Base-by-base conservation (phyloP, 768 basidiomycete species). In the Cystobasidium ongulense region DNA sequence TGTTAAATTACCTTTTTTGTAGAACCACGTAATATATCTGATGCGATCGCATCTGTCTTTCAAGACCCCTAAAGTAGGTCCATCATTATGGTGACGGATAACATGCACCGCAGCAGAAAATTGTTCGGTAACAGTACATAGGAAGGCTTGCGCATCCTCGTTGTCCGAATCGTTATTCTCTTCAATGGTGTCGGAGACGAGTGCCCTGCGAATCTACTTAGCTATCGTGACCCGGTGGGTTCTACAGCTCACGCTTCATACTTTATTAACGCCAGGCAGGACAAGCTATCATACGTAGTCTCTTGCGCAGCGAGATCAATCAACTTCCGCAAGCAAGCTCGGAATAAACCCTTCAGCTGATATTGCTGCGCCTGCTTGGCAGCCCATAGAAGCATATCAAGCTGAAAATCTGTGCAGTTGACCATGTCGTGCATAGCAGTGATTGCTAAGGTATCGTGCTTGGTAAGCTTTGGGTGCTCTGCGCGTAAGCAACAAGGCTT, bases 1-100 rank as follows among this genome's bases (percentile, higher is more conserved):
- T n/a, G n/a, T n/a, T n/a, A n/a, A n/a, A n/a, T n/a, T 25, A 64
- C 63, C 35, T 64, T 39, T 64, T 25, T 39, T 64, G 63, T 64
- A 64, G 63, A 64, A 18, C 63, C 63, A 64, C 7, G 35, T 25
- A 18, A n/a, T 50, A 31, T 43, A 31, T 39, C 63, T 17, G 31
- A 15, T 23, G 25, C n/a, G 13, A 23, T 39, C 17, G 29, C 11
- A n/a, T 35, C 1, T 50, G 15, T n/a, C 15, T 10, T 29, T 39
- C 25, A 35, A 39, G n/a, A 17, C 13, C 7, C 21, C 63, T 17
- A 23, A n/a, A 7, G 35, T 39, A 15, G 7, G 17, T 25, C 39
- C 17, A 2, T 5, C 35, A 11, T 8, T 7, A 38, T 7, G n/a
- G 4, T 27, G 25, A 27, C 4, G 39, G 27, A 64, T 17, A 5